Conservation (phyloP, 1,284 basidiomycete species). For the Termitomyces sp. region DNA sequence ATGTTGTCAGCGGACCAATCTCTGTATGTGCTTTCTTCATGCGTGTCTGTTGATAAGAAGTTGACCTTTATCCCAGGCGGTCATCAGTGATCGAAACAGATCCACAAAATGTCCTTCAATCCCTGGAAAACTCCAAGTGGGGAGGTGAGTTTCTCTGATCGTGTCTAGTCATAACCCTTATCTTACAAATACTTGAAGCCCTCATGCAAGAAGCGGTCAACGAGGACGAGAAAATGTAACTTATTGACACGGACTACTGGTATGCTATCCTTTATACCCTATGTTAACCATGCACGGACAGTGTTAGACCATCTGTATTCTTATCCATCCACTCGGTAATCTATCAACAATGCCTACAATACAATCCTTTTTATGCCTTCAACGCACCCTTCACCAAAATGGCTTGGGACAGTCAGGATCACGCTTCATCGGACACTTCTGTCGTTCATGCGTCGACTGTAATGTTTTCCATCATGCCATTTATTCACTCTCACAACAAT, state of each 20-base stretch:
- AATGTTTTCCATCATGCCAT: too few species aligned
- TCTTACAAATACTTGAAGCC: slow-evolving; percentile 29
- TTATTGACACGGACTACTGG: slow-evolving; percentile 9
- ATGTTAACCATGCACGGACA: slow-evolving; percentile 7
- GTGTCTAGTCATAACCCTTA: slow-evolving; percentile 1
- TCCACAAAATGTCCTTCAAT: slow-evolving; percentile 47
- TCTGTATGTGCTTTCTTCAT: slow-evolving; percentile 35
- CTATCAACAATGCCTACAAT: background rate
- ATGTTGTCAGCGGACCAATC: slow-evolving; percentile 54
- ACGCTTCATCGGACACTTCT: background rate
- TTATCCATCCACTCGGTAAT: slow-evolving; percentile 1
- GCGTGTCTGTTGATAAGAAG: background rate
- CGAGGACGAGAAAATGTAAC: slow-evolving; percentile 36
- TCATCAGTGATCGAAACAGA: slow-evolving; percentile 48
- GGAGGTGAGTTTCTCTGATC: slow-evolving; percentile 44
- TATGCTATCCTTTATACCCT: slow-evolving; percentile 12
- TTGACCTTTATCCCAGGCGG: slow-evolving; percentile 30
- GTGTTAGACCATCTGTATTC: slow-evolving; percentile 18
- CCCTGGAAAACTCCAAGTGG: slow-evolving; percentile 67
- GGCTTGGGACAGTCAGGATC: background rate
- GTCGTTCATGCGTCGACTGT: too few species aligned
- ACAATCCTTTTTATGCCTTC: background rate
- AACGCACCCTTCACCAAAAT: background rate
- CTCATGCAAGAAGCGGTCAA: slow-evolving; percentile 55
- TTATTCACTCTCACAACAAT: too few species aligned